Conservation (phyloP, 495 filamentous ascomycete genomes). For the Penicillium paxilli region DNA sequence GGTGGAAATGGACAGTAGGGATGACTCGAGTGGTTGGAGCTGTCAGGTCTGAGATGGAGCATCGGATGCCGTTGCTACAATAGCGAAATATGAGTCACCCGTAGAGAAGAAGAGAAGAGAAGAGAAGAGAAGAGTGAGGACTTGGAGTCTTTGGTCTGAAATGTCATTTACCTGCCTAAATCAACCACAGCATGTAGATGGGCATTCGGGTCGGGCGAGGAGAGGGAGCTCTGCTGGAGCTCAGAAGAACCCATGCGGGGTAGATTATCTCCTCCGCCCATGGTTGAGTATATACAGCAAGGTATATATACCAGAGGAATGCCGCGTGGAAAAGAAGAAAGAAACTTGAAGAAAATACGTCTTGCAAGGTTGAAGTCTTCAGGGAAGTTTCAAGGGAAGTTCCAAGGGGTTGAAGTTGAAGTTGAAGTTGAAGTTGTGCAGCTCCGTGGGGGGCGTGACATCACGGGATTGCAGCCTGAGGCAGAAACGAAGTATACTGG, state of each 20-base stretch:
- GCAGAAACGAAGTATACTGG: not conserved
- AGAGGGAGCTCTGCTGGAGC: not conserved
- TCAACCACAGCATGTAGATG: constrained; percentile 30
- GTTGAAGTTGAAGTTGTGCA: not conserved
- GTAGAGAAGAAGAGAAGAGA: not conserved
- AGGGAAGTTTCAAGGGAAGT: too few species aligned
- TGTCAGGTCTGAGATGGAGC: constrained; percentile 81
- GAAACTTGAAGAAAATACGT: not conserved
- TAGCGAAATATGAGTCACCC: not conserved
- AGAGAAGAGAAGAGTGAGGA: not conserved
- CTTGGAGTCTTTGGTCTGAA: not conserved
- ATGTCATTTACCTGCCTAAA: constrained; percentile 29
- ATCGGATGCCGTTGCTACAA: constrained; percentile 90
- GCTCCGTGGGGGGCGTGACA: not conserved
- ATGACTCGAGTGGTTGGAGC: constrained; percentile 69
- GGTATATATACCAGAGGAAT: not conserved
- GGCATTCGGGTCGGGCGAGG: constrained; percentile 5
- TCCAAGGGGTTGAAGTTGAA: not conserved
- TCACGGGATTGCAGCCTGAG: not conserved
- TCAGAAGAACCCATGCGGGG: not conserved
- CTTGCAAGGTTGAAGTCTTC: too few species aligned
- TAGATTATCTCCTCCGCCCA: constrained; percentile 17
- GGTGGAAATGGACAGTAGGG: constrained; percentile 73
- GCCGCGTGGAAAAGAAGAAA: not conserved
- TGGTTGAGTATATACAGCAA: not conserved